phyloP scores from a whole-genome alignment of 1,284 basidiomycete genomes.

The Chiua sp. region DNA sequence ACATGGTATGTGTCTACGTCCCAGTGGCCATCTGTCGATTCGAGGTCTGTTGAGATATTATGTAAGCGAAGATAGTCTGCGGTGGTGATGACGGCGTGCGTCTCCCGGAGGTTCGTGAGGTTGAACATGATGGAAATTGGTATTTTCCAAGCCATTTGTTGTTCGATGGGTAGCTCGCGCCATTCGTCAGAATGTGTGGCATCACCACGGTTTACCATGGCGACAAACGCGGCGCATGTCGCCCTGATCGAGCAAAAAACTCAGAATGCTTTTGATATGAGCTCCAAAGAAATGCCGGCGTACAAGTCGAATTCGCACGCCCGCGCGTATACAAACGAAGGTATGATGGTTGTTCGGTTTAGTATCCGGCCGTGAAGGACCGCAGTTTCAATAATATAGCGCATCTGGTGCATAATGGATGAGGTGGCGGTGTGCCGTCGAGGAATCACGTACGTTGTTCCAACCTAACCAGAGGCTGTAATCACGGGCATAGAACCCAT shows the following conservation, averaged over 20 bases:
- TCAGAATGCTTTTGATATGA: neutral
- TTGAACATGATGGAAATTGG: slow-evolving; percentile 45
- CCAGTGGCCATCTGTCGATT: slow-evolving; percentile 46
- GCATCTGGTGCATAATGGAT: slow-evolving; percentile 34
- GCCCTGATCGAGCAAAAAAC: slow-evolving; percentile 13
- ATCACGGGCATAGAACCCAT: slow-evolving; percentile 42
- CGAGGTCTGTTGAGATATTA: slow-evolving; percentile 35
- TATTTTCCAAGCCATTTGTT: slow-evolving; percentile 44
- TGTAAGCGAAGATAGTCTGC: slow-evolving; percentile 47
- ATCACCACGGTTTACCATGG: slow-evolving; percentile 45
- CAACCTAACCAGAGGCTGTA: slow-evolving; percentile 45
- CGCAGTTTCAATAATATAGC: slow-evolving; percentile 47
- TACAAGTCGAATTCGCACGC: slow-evolving; percentile 42
- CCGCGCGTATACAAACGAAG: slow-evolving; percentile 46
- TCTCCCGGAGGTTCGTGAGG: slow-evolving; percentile 42
- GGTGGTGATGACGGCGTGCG: slow-evolving; percentile 40
- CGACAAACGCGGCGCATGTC: slow-evolving; percentile 34
- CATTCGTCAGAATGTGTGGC: slow-evolving; percentile 40
- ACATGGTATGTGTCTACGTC: slow-evolving; percentile 36
- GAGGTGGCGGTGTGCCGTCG: neutral
- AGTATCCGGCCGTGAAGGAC: slow-evolving; percentile 41
- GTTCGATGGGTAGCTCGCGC: slow-evolving; percentile 39
- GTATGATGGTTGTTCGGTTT: slow-evolving; percentile 44
- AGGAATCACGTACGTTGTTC: slow-evolving; percentile 40
- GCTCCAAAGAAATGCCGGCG: slow-evolving; percentile 4